Base-by-base conservation (phyloP, 2,329 filamentous ascomycete species). In the Rosellinia necatrix region DNA sequence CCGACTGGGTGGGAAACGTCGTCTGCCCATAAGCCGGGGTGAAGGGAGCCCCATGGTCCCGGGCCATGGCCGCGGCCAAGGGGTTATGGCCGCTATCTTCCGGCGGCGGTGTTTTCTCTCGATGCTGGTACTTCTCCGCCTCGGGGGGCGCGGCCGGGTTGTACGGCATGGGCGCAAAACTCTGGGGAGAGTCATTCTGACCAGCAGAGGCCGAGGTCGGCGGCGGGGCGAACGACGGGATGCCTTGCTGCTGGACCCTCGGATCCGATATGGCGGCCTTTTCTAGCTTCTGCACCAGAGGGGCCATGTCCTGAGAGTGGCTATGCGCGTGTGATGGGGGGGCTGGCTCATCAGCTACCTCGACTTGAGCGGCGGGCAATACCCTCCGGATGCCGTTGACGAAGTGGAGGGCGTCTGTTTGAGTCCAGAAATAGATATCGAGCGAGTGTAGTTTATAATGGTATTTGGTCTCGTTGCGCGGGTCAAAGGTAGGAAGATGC, bases 361-460 rank as follows among this genome's bases (percentile, higher is more conserved):
- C 81, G 27, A 89, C 76, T 59, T 86, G 85, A 7, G 77, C 72
- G 0, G 78, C 69, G 3, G 88, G 86, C 22, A 91, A 71, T 4
- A 91, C 81, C 51, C 84, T 80, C 47, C 86, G 78, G 51, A 91
- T 76, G 12, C 84, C 85, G 64, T 87, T 87, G 58, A 92, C 75
- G 62, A 92, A 90, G 53, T 85, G 81, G 24, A 85, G 75, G 1
- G 89, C 88, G 72, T 92, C 89, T 53, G 85, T 79, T 58, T 85
- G 83, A 0, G 85, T 90, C 88, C 88, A 92, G 68, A 92, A 89
- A 75, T 93, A 93, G 12, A 92, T 76, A 67, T 92, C 89, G 54
- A 92, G 70, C 0, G 86, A 87, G 69, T 91, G 86, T 6, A 93
- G 80, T 69, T 85, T 86, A 75, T 91, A 91, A 77, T 91, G 84